Evolutionary conservation across 371 early-diverging fungal species (phyloP), one percentile per base, ranked within the genome.

Genomic region (Mortierella sp.): DNA sequence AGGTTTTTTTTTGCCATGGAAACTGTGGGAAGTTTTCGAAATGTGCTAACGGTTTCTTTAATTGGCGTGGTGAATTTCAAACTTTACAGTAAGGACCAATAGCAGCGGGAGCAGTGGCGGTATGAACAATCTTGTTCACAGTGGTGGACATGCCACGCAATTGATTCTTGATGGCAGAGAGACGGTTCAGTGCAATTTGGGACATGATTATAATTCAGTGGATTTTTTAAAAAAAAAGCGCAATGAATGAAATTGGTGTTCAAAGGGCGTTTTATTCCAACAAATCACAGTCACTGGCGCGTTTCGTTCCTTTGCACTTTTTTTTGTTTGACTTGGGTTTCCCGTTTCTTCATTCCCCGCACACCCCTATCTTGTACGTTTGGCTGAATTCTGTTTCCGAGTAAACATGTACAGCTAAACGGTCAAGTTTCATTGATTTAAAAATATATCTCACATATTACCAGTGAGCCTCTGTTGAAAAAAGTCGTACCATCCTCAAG

Each of bases 31-130:
- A 59, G 37, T 35, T 59, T 59, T 59, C 22, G 29, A 6, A 13
- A 10, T 32, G 29, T 15, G 28, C n/a, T n/a, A n/a, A n/a, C n/a
- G n/a, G n/a, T n/a, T n/a, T n/a, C n/a, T n/a, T n/a, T n/a, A n/a
- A n/a, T n/a, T n/a, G n/a, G n/a, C 57, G 29, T 19, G 28, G 15
- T 31, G 26, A 15, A 12, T 43, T 13, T 13, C 43, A 43, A 68
- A 55, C 23, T 9, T 7, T 70, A 86, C 91, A 94, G 85, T 96
- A 97, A 29, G 97, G 97, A n/a, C 97, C 96, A 63, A 94, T 87
- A 32, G 95, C 95, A 29, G 88, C 88, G 53, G 94, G 94, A 51
- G 93, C 94, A 7, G 83, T 76, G 34, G 66, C 51, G 47, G 92
- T 91, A 56, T 88, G 86, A 75, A 90, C 75, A 40, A 76, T 64